phyloP scores from a whole-genome alignment of 306 rosid species.

The Ormosia emarginata region DNA sequence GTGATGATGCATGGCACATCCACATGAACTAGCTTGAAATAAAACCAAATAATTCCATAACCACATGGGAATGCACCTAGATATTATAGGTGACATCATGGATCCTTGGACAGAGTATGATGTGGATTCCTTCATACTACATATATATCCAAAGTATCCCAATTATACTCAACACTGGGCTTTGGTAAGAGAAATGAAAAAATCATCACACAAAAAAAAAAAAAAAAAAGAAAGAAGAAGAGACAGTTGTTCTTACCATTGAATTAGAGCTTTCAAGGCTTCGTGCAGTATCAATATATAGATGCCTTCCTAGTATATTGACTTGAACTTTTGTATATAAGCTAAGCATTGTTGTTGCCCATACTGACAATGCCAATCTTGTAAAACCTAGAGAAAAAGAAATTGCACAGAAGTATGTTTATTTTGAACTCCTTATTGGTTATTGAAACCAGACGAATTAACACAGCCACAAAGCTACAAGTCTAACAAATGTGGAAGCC shows the following conservation, averaged over 20 bases:
- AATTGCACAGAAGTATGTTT: slow-evolving; percentile 8
- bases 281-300: slow-evolving; percentile 84
- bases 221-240: slow-evolving; percentile 5
- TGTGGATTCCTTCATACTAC: background rate
- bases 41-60: background rate
- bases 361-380: slow-evolving; percentile 72
- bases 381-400: slow-evolving; percentile 71
- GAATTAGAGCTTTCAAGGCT: slow-evolving; percentile 57
- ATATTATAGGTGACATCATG: background rate
- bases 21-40: background rate
- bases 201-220: background rate
- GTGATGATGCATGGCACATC: background rate
- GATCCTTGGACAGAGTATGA: background rate
- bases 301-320: slow-evolving; percentile 91
- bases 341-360: slow-evolving; percentile 83
- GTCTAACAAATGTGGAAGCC: slow-evolving; percentile 16
- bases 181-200: background rate
- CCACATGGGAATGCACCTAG: background rate
- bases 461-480: background rate
- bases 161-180: background rate
- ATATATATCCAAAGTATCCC: background rate
- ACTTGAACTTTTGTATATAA: slow-evolving; percentile 93
- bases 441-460: background rate
- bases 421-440: background rate
- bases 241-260: slow-evolving; percentile 43